Evolutionary conservation across 2,329 filamentous ascomycete species (phyloP).

Genomic region (Fusarium sp.): DNA sequence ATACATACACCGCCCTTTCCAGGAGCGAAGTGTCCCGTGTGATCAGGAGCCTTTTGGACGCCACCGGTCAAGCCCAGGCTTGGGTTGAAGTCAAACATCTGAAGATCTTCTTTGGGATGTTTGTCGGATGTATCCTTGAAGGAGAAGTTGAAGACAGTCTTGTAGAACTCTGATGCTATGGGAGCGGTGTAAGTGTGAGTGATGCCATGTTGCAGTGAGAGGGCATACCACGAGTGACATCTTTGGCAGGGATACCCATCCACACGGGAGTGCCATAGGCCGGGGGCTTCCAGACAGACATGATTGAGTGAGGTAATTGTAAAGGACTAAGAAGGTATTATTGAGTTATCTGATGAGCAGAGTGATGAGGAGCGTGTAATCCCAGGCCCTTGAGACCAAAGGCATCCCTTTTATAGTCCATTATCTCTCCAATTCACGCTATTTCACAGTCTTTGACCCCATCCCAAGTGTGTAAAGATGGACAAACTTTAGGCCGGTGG

Average conservation of each 20-base stretch:
- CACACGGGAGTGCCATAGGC: conserved; percentile 46
- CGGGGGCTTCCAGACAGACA: conserved; percentile 48
- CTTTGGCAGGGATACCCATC: conserved; percentile 46
- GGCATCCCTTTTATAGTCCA: conserved; percentile 33
- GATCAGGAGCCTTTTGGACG: conserved; percentile 45
- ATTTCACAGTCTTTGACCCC: conserved; percentile 5
- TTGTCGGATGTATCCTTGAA: conserved; percentile 35
- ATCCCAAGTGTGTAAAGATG: conserved; percentile 13
- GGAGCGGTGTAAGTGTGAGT: not conserved
- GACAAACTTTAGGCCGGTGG: conserved; percentile 37
- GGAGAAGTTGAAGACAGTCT: conserved; percentile 44
- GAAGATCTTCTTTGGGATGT: conserved; percentile 25
- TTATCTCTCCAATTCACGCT: not conserved
- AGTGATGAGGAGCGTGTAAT: conserved; percentile 3
- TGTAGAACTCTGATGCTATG: conserved; percentile 46
- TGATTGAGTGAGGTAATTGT: conserved; percentile 1
- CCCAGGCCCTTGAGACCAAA: not conserved
- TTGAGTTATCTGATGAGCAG: not conserved
- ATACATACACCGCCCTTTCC: conserved; percentile 46
- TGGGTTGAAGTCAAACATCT: conserved; percentile 48
- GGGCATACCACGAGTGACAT: conserved; percentile 43
- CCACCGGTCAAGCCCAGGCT: conserved; percentile 45
- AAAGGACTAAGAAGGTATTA: not conserved
- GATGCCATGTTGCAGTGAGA: not conserved
- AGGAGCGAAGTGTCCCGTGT: conserved; percentile 38